A percentile compares a stretch with the other conserved stretches of the same genome.
phyloP scores from a whole-genome alignment of 176 grass and related monocot species.

The Puya raimondii region DNA sequence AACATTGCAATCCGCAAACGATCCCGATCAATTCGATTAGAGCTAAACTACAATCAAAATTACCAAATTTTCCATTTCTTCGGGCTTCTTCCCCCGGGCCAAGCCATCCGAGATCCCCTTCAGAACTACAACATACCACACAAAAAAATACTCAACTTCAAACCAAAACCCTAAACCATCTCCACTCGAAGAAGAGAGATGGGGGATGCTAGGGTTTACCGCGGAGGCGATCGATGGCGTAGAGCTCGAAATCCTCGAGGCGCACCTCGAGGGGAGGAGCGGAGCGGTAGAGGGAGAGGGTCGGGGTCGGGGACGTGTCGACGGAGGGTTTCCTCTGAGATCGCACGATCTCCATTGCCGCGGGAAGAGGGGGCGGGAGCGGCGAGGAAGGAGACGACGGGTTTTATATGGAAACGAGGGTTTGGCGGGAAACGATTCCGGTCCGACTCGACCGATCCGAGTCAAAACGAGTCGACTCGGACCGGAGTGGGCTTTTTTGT shows the following conservation, averaged over 20 bases:
- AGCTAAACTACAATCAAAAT: neutral
- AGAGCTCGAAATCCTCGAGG: slow-evolving; percentile 88
- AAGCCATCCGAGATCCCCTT: slow-evolving; percentile 84
- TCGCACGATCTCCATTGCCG: slow-evolving; percentile 74
- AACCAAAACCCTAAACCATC: neutral
- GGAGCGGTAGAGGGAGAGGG: slow-evolving; percentile 57
- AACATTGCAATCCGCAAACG: neutral
- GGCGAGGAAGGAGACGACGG: neutral
- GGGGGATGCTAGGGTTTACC: slow-evolving; percentile 24
- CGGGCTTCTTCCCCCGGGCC: slow-evolving; percentile 67
- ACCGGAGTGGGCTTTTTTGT: neutral
- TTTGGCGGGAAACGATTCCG: slow-evolving; percentile 5
- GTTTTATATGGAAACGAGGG: neutral
- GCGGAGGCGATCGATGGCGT: slow-evolving; percentile 83
- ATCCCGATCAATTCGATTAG: neutral
- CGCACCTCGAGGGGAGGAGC: slow-evolving; percentile 78
- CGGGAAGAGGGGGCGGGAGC: neutral
- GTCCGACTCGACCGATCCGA: neutral
- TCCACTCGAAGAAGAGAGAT: neutral
- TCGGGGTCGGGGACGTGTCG: neutral
- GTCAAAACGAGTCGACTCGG: neutral
- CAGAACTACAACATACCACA: slow-evolving; percentile 39
- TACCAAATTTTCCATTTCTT: slow-evolving; percentile 95
- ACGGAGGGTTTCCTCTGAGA: slow-evolving; percentile 49
- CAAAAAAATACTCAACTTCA: neutral